Evolutionary conservation across 1,139 yeast species (phyloP).

Genomic region (Kurtzmaniella quercitrusa): DNA sequence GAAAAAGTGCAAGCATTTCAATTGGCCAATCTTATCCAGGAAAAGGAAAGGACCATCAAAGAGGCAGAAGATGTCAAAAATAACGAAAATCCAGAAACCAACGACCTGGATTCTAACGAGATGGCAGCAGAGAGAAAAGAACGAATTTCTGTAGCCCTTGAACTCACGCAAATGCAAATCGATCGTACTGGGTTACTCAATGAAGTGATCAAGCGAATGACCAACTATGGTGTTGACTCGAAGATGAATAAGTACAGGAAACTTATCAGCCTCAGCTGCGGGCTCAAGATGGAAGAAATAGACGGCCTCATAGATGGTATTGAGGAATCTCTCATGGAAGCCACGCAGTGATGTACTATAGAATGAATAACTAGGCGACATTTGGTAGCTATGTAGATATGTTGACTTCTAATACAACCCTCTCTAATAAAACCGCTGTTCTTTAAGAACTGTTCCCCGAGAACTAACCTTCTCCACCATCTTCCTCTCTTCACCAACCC

Average conservation of each 20-base stretch:
- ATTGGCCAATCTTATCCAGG: constrained; percentile 26
- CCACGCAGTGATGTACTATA: constrained; percentile 1
- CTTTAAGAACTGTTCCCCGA: too few species aligned
- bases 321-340: constrained; percentile 39
- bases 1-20: constrained; percentile 29
- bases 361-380: neutral
- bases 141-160: constrained; percentile 22
- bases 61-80: constrained; percentile 7
- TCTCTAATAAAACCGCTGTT: too few species aligned
- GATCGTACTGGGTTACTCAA: constrained; percentile 35
- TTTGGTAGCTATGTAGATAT: neutral
- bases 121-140: constrained; percentile 18
- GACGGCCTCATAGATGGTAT: constrained; percentile 55
- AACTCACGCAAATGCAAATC: constrained; percentile 52
- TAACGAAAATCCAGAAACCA: constrained; percentile 9
- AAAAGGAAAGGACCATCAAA: constrained; percentile 17
- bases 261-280: constrained; percentile 79
- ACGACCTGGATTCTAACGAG: constrained; percentile 13
- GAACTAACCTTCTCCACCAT: too few species aligned
- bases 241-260: constrained; percentile 80
- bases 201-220: constrained; percentile 28
- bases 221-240: constrained; percentile 36
- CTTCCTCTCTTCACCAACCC: too few species aligned
- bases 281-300: constrained; percentile 72
- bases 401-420: too few species aligned